Evolutionary conservation across 768 basidiomycete species (phyloP), one percentile per base, ranked within the genome.

Genomic region (Saitozyma sp.): DNA sequence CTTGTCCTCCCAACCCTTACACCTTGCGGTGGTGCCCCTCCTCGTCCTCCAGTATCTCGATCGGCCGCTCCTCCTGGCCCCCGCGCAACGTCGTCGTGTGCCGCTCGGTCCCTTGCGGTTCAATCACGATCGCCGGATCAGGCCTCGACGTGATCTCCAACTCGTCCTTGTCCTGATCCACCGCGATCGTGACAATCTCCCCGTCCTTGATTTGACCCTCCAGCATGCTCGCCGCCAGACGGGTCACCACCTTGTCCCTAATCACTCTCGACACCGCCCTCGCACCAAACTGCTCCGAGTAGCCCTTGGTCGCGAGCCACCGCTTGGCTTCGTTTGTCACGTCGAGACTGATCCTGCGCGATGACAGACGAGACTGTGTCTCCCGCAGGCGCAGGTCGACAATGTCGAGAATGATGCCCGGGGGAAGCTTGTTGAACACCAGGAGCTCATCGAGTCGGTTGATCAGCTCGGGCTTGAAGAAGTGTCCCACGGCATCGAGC

Each of bases 391-490:
- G 86, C 8, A 95, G 82, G 3, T 82, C 82, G 17, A 94, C 91
- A 20, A 96, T 88, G 53, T 88, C 81, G n/a, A 90, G 80, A 57
- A 94, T 89, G 4, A 89, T 87, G 20, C 80, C 75, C 29, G 83
- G 84, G 2, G 89, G 87, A 16, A 96, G 86, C 74, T 92, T 93
- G 83, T 94, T 94, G 83, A 96, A 95, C 9, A 95, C 72, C 53
- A 78, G 59, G 20, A 70, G 65, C 49, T 78, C 75, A 73, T 95
- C 92, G 42, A 95, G 84, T 8, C 92, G 87, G 75, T 94, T 94
- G 58, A 94, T 84, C 3, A 95, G 84, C 78, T 96, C 92, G 0
- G 92, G 92, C 9, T 91, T 88, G 84, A 94, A 94, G 80, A 88
- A 87, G 65, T 87, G 87, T 0, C 86, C 83, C 0, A 90, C 90